These are phyloP conservation scores for Fusarium veterinarium DNA, from an alignment of 2,329 filamentous ascomycete species.

Conservation along the genomic window DNA sequence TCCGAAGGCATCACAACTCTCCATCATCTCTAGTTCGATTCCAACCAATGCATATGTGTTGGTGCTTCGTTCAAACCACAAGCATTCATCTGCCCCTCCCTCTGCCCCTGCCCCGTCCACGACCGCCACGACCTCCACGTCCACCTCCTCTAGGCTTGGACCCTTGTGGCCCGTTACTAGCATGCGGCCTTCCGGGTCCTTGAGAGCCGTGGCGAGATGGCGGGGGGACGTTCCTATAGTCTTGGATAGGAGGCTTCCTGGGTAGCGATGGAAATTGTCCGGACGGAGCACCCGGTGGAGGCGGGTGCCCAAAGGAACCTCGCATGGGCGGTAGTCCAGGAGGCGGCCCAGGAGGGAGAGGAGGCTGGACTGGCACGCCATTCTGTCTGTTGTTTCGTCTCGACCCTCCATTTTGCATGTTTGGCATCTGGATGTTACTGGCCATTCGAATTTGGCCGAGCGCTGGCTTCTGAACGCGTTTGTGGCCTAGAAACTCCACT, in stretches of 20 bases:
- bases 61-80: neutral
- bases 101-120: conserved; percentile 47
- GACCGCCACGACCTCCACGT: conserved; percentile 43
- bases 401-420: conserved; percentile 21
- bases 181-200: conserved; percentile 23
- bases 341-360: conserved; percentile 54
- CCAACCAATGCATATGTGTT: conserved; percentile 10
- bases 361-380: conserved; percentile 47
- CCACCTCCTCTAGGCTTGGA: conserved; percentile 34
- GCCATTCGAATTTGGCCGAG: conserved; percentile 54
- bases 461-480: conserved; percentile 47
- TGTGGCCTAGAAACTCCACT: conserved; percentile 55
- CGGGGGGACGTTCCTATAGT: conserved; percentile 47
- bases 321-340: conserved; percentile 44
- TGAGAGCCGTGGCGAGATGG: conserved; percentile 36
- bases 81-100: conserved; percentile 43
- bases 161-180: conserved; percentile 33
- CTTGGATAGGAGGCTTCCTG: conserved; percentile 46
- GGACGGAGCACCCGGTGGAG: conserved; percentile 39
- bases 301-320: conserved; percentile 38
- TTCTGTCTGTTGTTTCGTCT: conserved; percentile 33
- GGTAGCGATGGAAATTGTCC: conserved; percentile 45
- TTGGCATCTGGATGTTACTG: conserved; percentile 55
- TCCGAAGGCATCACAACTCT: conserved; percentile 22
- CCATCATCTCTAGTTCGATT: conserved; percentile 14